These are phyloP conservation scores for Dionaea muscipula DNA, from an alignment of 179 eudicot species.

Conservation along the genomic window DNA sequence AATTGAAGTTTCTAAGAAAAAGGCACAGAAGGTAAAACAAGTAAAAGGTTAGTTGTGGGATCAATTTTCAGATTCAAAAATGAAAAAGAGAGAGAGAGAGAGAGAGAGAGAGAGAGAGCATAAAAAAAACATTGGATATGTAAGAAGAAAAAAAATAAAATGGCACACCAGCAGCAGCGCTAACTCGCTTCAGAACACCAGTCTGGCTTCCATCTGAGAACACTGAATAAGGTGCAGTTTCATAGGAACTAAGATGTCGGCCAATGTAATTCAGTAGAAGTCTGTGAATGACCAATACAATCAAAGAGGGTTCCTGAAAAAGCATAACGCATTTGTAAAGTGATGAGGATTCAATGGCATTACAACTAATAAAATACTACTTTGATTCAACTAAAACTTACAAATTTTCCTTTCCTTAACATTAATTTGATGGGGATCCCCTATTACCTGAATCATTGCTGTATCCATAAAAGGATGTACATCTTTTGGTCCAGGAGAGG, in stretches of 20 bases:
- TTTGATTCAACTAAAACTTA: too few relatives aligned
- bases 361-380: too few relatives aligned
- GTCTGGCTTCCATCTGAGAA: conserved; percentile 51
- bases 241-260: conserved; percentile 30
- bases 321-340: conserved; percentile 2
- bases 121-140: neutral
- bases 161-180: conserved; percentile 76
- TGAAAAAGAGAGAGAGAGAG: conserved; percentile 3
- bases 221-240: conserved; percentile 34
- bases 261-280: conserved; percentile 62
- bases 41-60: too few relatives aligned
- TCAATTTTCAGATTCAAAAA: too few relatives aligned
- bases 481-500: conserved; percentile 71
- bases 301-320: conserved; percentile 60
- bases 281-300: conserved; percentile 50
- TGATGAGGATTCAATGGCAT: too few relatives aligned
- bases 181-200: conserved; percentile 78
- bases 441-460: conserved; percentile 63
- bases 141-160: neutral
- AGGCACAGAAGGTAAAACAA: too few relatives aligned
- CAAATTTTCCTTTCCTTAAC: too few relatives aligned
- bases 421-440: neutral
- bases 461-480: conserved; percentile 71
- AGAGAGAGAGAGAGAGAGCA: neutral
- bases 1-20: too few relatives aligned